phyloP scores from a whole-genome alignment of 2,329 filamentous ascomycete genomes.

The Hirsutella minnesotensis region DNA sequence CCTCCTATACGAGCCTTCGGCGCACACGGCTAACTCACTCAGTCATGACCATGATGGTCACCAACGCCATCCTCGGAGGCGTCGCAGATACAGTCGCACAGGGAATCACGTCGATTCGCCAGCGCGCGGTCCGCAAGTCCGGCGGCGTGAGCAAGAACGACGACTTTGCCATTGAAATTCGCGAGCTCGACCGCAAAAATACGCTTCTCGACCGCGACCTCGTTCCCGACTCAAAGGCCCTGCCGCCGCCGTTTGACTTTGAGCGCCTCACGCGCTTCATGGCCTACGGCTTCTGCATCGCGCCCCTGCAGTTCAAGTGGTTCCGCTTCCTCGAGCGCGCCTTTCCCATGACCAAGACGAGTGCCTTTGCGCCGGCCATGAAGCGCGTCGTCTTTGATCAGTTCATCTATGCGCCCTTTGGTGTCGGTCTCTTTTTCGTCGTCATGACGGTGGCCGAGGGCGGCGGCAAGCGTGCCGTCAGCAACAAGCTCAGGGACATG shows the following conservation, averaged over 20 bases:
- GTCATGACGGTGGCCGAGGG: constrained; percentile 96
- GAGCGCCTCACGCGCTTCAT: constrained; percentile 91
- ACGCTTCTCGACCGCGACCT: constrained; percentile 53
- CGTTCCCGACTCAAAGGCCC: constrained; percentile 46
- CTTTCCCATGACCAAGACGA: constrained; percentile 75
- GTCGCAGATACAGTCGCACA: constrained; percentile 95
- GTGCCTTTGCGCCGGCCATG: constrained; percentile 63
- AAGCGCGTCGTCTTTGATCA: constrained; percentile 91
- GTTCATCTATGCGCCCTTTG: constrained; percentile 81
- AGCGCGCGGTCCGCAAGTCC: constrained; percentile 52
- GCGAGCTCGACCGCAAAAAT: constrained; percentile 75
- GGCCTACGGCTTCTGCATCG: constrained; percentile 95
- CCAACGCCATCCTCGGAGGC: constrained; percentile 89
- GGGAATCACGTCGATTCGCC: constrained; percentile 71
- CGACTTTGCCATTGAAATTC: constrained; percentile 73
- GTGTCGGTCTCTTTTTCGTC: constrained; percentile 80
- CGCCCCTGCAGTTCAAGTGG: constrained; percentile 91
- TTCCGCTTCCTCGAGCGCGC: constrained; percentile 71
- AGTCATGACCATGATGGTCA: constrained; percentile 98
- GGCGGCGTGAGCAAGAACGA: constrained; percentile 52
- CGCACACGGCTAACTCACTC: constrained; percentile 1
- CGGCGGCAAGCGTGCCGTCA: constrained; percentile 67
- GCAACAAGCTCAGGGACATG: constrained; percentile 81
- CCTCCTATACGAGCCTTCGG: background rate
- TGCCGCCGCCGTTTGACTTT: constrained; percentile 85